A percentile compares a stretch with the other conserved stretches of the same genome.
These are phyloP conservation scores for Solanum chilense DNA, from an alignment of 257 asterid genomes.

Conservation along the genomic window DNA sequence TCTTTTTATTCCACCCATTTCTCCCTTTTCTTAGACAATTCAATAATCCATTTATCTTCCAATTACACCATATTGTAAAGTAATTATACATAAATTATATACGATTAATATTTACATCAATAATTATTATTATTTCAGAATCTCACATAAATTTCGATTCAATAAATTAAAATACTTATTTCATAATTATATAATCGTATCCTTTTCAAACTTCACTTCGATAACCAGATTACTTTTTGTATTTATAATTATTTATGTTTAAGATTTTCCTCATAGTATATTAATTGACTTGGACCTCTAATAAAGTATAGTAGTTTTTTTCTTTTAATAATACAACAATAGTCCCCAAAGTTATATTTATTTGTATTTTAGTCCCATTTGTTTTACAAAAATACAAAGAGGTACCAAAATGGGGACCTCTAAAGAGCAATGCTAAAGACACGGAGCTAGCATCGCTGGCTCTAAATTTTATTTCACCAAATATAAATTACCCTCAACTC, in stretches of 20 bases:
- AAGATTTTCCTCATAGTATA: not conserved
- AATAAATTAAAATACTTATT: not conserved
- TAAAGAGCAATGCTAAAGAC: not conserved
- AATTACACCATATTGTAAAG: not conserved
- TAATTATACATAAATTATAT: not conserved
- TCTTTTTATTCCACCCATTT: not conserved
- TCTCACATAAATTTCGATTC: not conserved
- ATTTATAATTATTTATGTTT: not conserved
- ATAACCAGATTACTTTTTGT: too few species aligned
- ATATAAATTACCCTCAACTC: not conserved
- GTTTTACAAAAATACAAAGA: not conserved
- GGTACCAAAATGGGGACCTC: not conserved
- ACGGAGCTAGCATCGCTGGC: slow-evolving; percentile 1
- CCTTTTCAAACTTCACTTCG: not conserved
- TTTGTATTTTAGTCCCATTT: not conserved
- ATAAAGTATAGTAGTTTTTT: not conserved
- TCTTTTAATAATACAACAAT: not conserved
- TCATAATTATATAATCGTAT: not conserved
- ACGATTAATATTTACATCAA: not conserved
- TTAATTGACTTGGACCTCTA: not conserved
- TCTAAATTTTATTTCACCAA: not conserved
- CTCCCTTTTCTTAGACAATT: not conserved
- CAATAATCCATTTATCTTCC: not conserved
- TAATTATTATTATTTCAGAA: not conserved
- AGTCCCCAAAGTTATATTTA: not conserved